Conservation (phyloP, 1,139 yeast genomes). For the Debaryomyces coudertii region DNA sequence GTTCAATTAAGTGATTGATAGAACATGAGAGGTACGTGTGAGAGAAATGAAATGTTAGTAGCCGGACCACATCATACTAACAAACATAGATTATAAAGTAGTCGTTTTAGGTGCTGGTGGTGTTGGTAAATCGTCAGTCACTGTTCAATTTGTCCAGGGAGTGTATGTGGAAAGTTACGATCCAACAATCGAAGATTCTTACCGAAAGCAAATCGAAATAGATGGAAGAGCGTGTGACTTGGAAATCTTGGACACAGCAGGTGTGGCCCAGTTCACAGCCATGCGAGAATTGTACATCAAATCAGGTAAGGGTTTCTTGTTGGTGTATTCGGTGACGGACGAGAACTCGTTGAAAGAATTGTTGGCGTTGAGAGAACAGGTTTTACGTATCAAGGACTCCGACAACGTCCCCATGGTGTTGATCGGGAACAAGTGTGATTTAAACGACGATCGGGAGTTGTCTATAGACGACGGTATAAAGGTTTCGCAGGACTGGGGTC, state of each 20-base stretch:
- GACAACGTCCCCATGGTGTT: conserved; percentile 80
- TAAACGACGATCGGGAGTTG: conserved; percentile 73
- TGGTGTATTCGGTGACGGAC: conserved; percentile 90
- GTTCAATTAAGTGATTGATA: neutral
- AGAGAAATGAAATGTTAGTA: neutral
- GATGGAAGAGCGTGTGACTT: conserved; percentile 91
- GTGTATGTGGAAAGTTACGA: conserved; percentile 56
- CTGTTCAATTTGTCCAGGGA: conserved; percentile 56
- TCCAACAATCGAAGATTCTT: conserved; percentile 67
- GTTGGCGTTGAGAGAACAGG: conserved; percentile 83
- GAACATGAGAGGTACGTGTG: conserved; percentile 13
- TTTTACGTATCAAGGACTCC: conserved; percentile 82
- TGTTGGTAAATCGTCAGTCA: conserved; percentile 54
- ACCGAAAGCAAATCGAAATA: conserved; percentile 86
- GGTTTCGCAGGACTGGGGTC: conserved; percentile 84
- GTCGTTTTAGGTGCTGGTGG: conserved; percentile 59
- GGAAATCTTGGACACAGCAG: conserved; percentile 60
- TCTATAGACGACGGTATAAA: conserved; percentile 79
- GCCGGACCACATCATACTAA: conserved; percentile 5
- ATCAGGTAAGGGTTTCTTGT: conserved; percentile 80
- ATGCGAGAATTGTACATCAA: conserved; percentile 78
- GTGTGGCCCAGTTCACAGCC: conserved; percentile 57
- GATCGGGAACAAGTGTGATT: conserved; percentile 87
- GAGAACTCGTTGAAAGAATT: conserved; percentile 82
- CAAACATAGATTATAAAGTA: conserved; percentile 44